Evolutionary conservation across 2,329 filamentous ascomycete genomes (phyloP).

Genomic region (Verticillium nonalfalfae): DNA sequence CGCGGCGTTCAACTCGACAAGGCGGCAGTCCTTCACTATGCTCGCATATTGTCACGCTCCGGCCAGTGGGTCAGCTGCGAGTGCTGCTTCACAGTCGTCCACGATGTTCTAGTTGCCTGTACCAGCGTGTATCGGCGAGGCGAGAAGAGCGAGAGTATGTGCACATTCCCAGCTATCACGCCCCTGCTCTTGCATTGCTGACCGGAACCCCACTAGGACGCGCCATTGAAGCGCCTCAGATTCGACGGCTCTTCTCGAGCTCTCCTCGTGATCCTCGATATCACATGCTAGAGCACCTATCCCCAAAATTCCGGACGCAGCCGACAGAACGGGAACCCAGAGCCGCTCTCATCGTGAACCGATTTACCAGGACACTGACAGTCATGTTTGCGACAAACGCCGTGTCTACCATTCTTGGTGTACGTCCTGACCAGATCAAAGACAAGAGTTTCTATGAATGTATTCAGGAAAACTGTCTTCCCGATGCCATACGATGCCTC

Average conservation of each 20-base stretch:
- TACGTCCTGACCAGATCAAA: slow-evolving; percentile 61
- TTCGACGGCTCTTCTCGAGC: slow-evolving; percentile 73
- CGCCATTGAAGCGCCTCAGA: slow-evolving; percentile 69
- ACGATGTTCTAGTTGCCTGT: slow-evolving; percentile 81
- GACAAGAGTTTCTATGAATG: slow-evolving; percentile 84
- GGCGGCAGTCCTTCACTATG: slow-evolving; percentile 78
- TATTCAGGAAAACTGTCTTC: slow-evolving; percentile 70
- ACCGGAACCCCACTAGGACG: slow-evolving; percentile 47
- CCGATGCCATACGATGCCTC: slow-evolving; percentile 70
- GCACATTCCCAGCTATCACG: neutral
- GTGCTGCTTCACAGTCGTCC: slow-evolving; percentile 83
- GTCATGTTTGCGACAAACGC: slow-evolving; percentile 84
- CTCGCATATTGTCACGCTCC: slow-evolving; percentile 60
- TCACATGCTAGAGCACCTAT: slow-evolving; percentile 83
- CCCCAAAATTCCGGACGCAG: slow-evolving; percentile 67
- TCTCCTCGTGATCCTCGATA: slow-evolving; percentile 80
- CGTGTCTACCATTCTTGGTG: slow-evolving; percentile 67
- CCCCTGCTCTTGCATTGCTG: neutral
- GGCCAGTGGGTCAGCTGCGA: slow-evolving; percentile 75
- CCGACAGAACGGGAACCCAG: slow-evolving; percentile 68
- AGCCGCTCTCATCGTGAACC: slow-evolving; percentile 78
- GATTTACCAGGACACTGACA: slow-evolving; percentile 75
- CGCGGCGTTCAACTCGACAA: slow-evolving; percentile 74
- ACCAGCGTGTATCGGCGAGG: slow-evolving; percentile 70
- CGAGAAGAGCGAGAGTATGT: slow-evolving; percentile 68